Base-by-base conservation (phyloP, 495 filamentous ascomycete species). In the Aspergillus egyptiacus region DNA sequence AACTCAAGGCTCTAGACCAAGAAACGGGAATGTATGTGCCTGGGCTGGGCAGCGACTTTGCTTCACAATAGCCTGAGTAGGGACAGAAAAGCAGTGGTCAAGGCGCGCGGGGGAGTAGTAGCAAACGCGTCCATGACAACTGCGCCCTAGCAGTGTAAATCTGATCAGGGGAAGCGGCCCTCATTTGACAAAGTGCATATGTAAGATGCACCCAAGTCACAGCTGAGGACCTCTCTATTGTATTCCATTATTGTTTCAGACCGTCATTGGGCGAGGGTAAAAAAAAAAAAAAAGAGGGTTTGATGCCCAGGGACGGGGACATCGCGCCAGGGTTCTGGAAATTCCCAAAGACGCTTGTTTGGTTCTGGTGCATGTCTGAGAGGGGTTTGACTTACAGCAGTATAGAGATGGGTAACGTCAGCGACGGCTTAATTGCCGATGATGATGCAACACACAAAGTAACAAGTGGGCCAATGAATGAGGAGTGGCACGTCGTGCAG, bases 11-110 rank as follows among this genome's bases (percentile, higher is more conserved):
- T 51, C 46, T 57, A 60, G 55, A 50, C 62, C 57, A 66, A 57
- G 59, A 53, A 54, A 42, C 34, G 48, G 49, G 30, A 47, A 45
- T 3, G 47, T 53, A 33, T 43, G 54, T 50, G 56, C 57, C 57
- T 64, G 62, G n/a, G 62, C 66, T 71, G 67, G 68, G 64, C 67
- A 71, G 59, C 69, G 63, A 70, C 66, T 66, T n/a, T 55, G 62
- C 65, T 69, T 72, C 65, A 68, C 67, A 62, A 55, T 53, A 65
- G 65, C 68, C 68, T 69, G 58, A 65, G 55, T 37, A 56, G 44
- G 56, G 50, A 59, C 51, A 42, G 40, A 43, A 42, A 48, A 52
- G 40, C 39, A 44, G 28, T 50, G 39, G 56, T 64, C 57, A 62
- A 56, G 59, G 50, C 56, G 56, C 57, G 58, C 64, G 64, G 65